Base-by-base conservation (phyloP, 1,139 yeast species). In the Williopsis jadinii region DNA sequence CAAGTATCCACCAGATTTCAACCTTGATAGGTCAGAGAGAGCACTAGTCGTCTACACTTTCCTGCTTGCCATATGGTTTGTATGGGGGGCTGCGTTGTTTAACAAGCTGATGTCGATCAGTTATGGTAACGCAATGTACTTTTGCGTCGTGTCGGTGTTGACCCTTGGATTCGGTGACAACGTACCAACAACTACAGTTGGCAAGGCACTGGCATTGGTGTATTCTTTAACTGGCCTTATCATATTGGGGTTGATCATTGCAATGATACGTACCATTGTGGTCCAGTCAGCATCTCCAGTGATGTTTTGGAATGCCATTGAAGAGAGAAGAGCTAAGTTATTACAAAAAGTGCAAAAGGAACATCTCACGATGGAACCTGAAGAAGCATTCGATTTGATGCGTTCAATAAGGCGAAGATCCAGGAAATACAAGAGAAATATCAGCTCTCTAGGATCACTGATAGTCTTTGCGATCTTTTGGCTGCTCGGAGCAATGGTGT, bases 161-260 rank as follows among this genome's bases (percentile, higher is more conserved):
- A 87, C 96, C 1, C 73, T 87, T 35, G 96, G 96, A 0, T 66
- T 82, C 15, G 95, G 95, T 30, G 94, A 84, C 53, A 68, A 81
- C 30, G 64, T 70, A 0, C 90, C 95, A 0, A 32, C 49, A 0
- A 60, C 71, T 1, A 63, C 69, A 2, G 75, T 75, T 0, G 71
- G 82, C 0, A 73, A 76, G 53, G 80, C 80, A 0, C 62, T 84
- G 48, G 68, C 73, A 1, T 64, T 86, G 40, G 61, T 82, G 2
- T 84, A 78, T 60, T 75, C 92, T 3, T 60, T 84, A 28, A 63
- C 75, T 9, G 95, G 95, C 1, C 77, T 86, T 12, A 61, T 86
- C 26, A 64, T 81, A 30, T 68, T 86, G 58, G 95, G 95, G 49
- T 66, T 87, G 41, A 74, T 85, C 13, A 69, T 85, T 32, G 74